Evolutionary conservation across 139 green algal genomes (phyloP), one percentile per base, ranked within the genome.

Genomic region (Chlorella sp.): DNA sequence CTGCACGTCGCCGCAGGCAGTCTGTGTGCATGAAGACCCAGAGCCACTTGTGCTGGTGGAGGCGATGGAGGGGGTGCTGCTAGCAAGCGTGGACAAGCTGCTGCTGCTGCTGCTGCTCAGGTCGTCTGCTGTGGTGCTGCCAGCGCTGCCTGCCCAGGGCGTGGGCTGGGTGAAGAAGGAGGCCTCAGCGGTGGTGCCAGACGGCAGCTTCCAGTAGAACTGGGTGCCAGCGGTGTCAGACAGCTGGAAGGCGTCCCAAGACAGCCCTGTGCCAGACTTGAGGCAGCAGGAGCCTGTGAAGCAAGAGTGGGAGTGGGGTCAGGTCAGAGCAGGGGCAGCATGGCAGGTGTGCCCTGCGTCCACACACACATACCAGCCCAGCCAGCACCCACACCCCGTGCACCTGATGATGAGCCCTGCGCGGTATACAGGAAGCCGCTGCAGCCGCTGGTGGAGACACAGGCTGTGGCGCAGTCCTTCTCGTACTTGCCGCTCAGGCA

Each of bases 401-500:
- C 51, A 60, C 51, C 51, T 54, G 41, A 44, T 9, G 40, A 60
- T 24, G 70, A 56, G 41, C 20, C 41, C 14, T 58, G 70, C 24
- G 41, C 70, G 26, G 51, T 76, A 41, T 36, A 76, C 9, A 34
- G 30, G 43, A 76, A 76, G 40, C 70, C 70, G 70, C 34, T 44
- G 41, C 70, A 76, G 70, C 70, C 70, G 41, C 8, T 56, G 9
- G 41, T 56, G 41, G 70, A 19, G 3, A 46, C 22, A 44, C 70
- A 76, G 41, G 41, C 70, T 13, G 24, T 19, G 40, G 70, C 70
- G 70, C 70, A 76, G 26, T 76, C 70, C 11, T 34, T 28, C 70
- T 76, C 70, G 9, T 51, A 20, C 70, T 76, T 76, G 70, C 70
- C 70, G 41, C 20, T 76, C 24, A 56, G 28, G 41, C 70, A 76